phyloP scores from a whole-genome alignment of 2,329 filamentous ascomycete genomes.

The Chalaropsis ovoidea region DNA sequence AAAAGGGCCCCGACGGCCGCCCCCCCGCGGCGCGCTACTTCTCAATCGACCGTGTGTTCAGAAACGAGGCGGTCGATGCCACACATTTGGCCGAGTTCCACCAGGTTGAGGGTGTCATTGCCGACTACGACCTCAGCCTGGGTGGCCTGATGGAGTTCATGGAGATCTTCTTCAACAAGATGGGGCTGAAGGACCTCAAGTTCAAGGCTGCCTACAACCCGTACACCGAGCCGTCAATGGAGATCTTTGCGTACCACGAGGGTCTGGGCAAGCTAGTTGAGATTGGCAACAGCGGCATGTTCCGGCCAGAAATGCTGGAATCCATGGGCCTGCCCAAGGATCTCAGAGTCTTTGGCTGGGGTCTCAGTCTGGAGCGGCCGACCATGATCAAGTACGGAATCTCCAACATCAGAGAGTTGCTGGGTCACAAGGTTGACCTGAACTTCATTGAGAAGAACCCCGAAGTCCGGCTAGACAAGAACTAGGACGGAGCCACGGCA shows the following conservation, averaged over 20 bases:
- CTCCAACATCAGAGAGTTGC: constrained; percentile 80
- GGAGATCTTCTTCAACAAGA: constrained; percentile 90
- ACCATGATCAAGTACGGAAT: constrained; percentile 96
- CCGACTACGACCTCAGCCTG: constrained; percentile 84
- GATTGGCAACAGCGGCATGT: constrained; percentile 98
- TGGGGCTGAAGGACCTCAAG: constrained; percentile 73
- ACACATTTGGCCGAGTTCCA: constrained; percentile 98
- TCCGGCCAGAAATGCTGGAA: constrained; percentile 94
- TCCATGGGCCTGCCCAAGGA: constrained; percentile 88
- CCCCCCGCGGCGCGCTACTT: constrained; percentile 78
- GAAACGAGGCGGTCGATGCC: constrained; percentile 92
- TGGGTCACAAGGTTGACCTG: constrained; percentile 92
- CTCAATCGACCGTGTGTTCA: constrained; percentile 96
- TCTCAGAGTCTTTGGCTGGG: constrained; percentile 89
- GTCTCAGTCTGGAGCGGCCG: constrained; percentile 79
- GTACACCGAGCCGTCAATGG: constrained; percentile 93
- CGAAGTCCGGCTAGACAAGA: constrained; percentile 79
- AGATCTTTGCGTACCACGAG: constrained; percentile 92
- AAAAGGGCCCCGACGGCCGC: constrained; percentile 61
- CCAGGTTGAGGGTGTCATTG: constrained; percentile 96
- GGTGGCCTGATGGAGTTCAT: constrained; percentile 90
- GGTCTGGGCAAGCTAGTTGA: constrained; percentile 86
- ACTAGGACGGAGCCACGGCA: constrained; percentile 39
- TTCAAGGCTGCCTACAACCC: constrained; percentile 98
- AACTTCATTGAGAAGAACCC: constrained; percentile 86